Percentiles rank a stretch among this genome's conserved stretches.
These are phyloP conservation scores for Inonotus hispidus DNA, from an alignment of 1,284 basidiomycete species.

Conservation along the genomic window DNA sequence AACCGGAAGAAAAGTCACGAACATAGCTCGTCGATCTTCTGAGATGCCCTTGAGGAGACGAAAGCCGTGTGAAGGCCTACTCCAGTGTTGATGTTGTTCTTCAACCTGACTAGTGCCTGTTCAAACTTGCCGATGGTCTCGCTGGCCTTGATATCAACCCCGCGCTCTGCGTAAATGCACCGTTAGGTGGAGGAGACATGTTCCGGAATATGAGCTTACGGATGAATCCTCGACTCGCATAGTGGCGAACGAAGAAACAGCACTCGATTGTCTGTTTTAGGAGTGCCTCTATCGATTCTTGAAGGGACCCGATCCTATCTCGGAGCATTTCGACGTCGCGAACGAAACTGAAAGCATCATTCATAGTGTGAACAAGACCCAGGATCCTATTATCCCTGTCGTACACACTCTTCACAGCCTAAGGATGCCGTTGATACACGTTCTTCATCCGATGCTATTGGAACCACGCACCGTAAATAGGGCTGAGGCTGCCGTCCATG, in stretches of 20 bases:
- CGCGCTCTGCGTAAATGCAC: not conserved
- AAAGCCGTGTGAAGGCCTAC: not conserved
- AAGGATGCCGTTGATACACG: not conserved
- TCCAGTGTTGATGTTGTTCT: not conserved
- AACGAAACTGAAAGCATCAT: not conserved
- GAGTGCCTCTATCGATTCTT: not conserved
- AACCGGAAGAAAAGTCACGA: not conserved
- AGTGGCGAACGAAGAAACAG: not conserved
- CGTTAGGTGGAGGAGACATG: not conserved
- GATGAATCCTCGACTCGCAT: not conserved
- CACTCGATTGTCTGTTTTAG: slow-evolving; percentile 1
- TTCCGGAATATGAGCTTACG: not conserved
- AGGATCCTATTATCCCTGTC: not conserved
- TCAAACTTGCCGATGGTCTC: not conserved
- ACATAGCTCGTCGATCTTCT: not conserved
- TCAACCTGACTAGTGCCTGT: not conserved
- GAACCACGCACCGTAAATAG: not conserved
- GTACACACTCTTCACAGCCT: not conserved
- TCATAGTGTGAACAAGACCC: not conserved
- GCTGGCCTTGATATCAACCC: not conserved
- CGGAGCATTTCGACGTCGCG: not conserved
- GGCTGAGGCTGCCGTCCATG: not conserved
- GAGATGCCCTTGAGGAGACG: not conserved
- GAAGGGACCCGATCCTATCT: not conserved
- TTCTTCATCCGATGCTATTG: not conserved